Evolutionary conservation across 1,284 basidiomycete species (phyloP).

Genomic region (Tremellales sp.): DNA sequence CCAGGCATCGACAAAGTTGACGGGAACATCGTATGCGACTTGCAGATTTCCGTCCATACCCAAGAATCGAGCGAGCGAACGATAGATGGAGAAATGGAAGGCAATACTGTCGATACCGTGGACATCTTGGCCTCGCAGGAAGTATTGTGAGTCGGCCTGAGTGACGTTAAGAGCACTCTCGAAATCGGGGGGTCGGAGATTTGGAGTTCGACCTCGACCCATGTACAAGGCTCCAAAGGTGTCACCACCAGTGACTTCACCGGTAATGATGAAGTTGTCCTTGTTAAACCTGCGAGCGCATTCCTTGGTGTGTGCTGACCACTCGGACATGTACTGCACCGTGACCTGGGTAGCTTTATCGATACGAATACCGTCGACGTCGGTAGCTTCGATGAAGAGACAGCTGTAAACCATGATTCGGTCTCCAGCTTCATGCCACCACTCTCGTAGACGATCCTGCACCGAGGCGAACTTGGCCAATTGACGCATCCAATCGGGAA

Average conservation of each 20-base stretch:
- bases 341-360: conserved; percentile 90
- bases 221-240: conserved; percentile 80
- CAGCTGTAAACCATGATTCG: conserved; percentile 74
- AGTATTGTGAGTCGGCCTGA: conserved; percentile 62
- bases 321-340: conserved; percentile 68
- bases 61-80: conserved; percentile 72
- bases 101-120: conserved; percentile 71
- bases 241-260: conserved; percentile 92
- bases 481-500: conserved; percentile 73
- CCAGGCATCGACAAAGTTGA: conserved; percentile 81
- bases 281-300: conserved; percentile 71
- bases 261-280: conserved; percentile 80
- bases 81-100: conserved; percentile 90
- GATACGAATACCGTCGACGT: conserved; percentile 87
- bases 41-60: conserved; percentile 89
- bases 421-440: conserved; percentile 69
- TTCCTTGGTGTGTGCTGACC: conserved; percentile 66
- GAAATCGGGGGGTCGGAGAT: conserved; percentile 57
- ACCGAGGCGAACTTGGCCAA: conserved; percentile 89
- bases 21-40: conserved; percentile 71
- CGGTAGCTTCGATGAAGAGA: conserved; percentile 76
- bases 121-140: conserved; percentile 63
- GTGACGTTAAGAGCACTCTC: conserved; percentile 59
- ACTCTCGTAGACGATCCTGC: conserved; percentile 86
- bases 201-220: conserved; percentile 77